Evolutionary conservation across 2,329 filamentous ascomycete genomes (phyloP), one percentile per base, ranked within the genome.

Genomic region (Tolypocladium tropicale): DNA sequence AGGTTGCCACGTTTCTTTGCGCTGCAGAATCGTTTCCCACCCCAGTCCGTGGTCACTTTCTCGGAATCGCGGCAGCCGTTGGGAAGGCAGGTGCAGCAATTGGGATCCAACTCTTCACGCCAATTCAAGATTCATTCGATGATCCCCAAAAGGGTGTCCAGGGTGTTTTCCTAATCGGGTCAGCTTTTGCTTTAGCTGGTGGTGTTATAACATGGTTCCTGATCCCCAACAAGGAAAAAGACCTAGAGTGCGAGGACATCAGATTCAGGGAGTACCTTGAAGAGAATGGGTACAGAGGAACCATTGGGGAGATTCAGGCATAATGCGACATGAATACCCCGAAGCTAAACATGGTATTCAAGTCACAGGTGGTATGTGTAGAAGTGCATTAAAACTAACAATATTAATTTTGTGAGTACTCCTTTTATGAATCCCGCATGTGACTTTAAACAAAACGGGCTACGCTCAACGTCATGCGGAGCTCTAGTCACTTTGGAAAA

Each of bases 51-150:
- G 78, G 78, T 0, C 76, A 74, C 14, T 77, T 76, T 55, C 77
- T 78, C 36, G 77, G 77, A 0, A 63, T 79, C 10, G 76, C 75
- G 1, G 77, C 77, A 0, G 78, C 76, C 0, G 62, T 80, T 12
- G 78, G 78, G 0, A 80, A 80, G 60, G 72, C 76, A 0, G 78
- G 78, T 0, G 78, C 77, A 0, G 78, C 77, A 0, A 65, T 81
- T 9, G 78, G 77, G 0, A 80, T 76, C 0, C 64, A 64, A 32
- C 60, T 63, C 18, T 60, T 61, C 32, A 61, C 54, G 4, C 58
- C 61, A 3, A 59, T 61, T 14, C 59, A 64, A 32, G 58, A 63
- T 36, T 59, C 56, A 0, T 65, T 64, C 16, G 53, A 58, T 2
- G 59, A 65, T 25, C 48, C 57, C 0, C 28, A 63, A 21, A 63